A percentile compares a stretch with the other conserved stretches of the same genome.
These are phyloP conservation scores for Dianthus caryophyllus DNA, from an alignment of 148 eudicot genomes.

Conservation along the genomic window DNA sequence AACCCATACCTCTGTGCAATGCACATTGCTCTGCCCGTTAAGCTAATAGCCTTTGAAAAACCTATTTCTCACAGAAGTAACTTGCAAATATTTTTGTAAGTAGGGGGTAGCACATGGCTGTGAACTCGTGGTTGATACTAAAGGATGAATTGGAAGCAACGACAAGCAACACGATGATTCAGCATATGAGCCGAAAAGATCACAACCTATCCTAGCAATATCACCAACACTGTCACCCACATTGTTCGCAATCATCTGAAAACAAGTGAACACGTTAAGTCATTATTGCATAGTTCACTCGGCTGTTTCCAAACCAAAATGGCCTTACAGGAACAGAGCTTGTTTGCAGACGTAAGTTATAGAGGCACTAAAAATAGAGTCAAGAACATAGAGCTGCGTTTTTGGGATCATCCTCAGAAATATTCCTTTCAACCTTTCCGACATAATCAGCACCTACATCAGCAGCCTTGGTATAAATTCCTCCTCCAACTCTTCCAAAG, in stretches of 20 bases:
- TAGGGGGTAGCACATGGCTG: slow-evolving; percentile 74
- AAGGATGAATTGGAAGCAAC: slow-evolving; percentile 90
- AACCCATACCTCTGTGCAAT: no score
- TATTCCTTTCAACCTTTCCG: slow-evolving; percentile 86
- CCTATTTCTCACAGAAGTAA: no score
- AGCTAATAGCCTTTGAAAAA: no score
- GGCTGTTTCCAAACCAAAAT: no score
- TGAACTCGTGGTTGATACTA: slow-evolving; percentile 68
- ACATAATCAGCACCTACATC: slow-evolving; percentile 98
- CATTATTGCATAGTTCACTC: no score
- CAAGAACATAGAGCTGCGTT: slow-evolving; percentile 66
- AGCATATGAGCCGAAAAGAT: slow-evolving; percentile 93
- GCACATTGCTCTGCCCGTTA: no score
- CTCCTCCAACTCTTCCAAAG: slow-evolving; percentile 94
- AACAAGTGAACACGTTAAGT: not conserved
- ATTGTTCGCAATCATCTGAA: slow-evolving; percentile 63
- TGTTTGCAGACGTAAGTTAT: no score
- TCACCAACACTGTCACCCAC: slow-evolving; percentile 77
- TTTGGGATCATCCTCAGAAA: slow-evolving; percentile 92
- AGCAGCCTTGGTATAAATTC: slow-evolving; percentile 91
- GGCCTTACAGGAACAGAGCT: no score
- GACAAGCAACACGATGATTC: slow-evolving; percentile 92
- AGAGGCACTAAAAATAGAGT: no score
- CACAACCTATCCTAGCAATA: slow-evolving; percentile 97
- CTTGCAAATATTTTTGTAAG: no score